Evolutionary conservation across 2,329 filamentous ascomycete genomes (phyloP).

Genomic region (Colletotrichum chlorophyti): DNA sequence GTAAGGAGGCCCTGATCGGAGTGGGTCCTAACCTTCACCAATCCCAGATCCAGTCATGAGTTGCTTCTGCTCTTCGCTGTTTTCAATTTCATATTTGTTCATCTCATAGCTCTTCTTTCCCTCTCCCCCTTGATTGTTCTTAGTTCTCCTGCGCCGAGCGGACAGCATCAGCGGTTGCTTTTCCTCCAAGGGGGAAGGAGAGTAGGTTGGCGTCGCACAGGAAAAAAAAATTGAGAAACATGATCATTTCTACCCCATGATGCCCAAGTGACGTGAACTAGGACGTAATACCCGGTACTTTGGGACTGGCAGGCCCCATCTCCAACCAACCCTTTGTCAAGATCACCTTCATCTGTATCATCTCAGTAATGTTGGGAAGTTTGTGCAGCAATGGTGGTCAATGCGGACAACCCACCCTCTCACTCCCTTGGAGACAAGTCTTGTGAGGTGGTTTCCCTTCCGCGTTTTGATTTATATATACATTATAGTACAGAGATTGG

Average conservation of each 20-base stretch:
- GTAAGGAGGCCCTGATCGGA: no score
- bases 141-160: constrained; percentile 6
- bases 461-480: neutral
- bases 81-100: neutral
- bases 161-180: constrained; percentile 29
- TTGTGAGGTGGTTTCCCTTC: neutral
- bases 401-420: no score
- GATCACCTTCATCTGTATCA: no score
- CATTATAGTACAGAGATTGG: neutral
- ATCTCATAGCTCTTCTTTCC: neutral
- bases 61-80: neutral
- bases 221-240: constrained; percentile 11
- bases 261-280: no score
- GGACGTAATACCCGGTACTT: no score
- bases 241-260: no score
- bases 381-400: no score
- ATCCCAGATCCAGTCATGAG: neutral
- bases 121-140: no score
- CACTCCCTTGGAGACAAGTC: no score
- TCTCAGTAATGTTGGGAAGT: no score
- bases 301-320: no score
- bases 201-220: constrained; percentile 3
- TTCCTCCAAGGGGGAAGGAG: neutral
- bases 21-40: neutral
- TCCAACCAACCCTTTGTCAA: no score